Evolutionary conservation across 371 early-diverging fungal species (phyloP).

Genomic region (Mucor mucedo): DNA sequence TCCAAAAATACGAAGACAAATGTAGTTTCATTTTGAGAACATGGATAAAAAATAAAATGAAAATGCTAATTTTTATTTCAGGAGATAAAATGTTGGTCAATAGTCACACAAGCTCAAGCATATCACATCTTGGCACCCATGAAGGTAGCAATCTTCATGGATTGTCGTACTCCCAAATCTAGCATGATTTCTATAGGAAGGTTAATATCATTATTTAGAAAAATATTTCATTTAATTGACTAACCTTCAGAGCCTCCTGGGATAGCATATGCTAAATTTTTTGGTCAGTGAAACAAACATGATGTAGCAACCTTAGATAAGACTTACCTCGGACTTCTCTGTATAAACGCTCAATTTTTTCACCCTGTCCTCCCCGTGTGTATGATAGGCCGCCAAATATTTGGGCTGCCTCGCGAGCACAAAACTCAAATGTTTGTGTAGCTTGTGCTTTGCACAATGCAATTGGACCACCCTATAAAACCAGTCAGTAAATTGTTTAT

Average conservation of each 20-base stretch:
- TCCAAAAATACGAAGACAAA: constrained; percentile 14
- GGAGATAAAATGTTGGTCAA: not conserved
- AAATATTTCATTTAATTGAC: not conserved
- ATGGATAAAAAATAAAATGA: constrained; percentile 2
- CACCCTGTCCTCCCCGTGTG: constrained; percentile 71
- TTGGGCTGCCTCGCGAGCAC: constrained; percentile 75
- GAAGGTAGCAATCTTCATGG: constrained; percentile 66
- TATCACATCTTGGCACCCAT: constrained; percentile 66
- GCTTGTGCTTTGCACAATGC: constrained; percentile 72
- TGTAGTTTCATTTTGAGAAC: constrained; percentile 6
- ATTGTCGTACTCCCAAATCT: constrained; percentile 75
- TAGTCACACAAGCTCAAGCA: not conserved
- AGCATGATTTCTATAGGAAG: constrained; percentile 60
- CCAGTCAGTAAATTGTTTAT: not conserved
- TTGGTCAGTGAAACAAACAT: not conserved
- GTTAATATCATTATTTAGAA: not conserved
- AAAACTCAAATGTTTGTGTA: constrained; percentile 72
- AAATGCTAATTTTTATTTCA: constrained; percentile 1
- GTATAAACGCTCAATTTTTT: constrained; percentile 71
- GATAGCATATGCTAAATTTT: constrained; percentile 57
- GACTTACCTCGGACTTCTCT: constrained; percentile 59
- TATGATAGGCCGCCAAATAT: constrained; percentile 76
- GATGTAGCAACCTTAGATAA: not conserved
- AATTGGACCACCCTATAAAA: constrained; percentile 63
- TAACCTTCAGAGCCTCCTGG: constrained; percentile 70